phyloP scores from a whole-genome alignment of 139 green algal species.

The Chlorella sp. region DNA sequence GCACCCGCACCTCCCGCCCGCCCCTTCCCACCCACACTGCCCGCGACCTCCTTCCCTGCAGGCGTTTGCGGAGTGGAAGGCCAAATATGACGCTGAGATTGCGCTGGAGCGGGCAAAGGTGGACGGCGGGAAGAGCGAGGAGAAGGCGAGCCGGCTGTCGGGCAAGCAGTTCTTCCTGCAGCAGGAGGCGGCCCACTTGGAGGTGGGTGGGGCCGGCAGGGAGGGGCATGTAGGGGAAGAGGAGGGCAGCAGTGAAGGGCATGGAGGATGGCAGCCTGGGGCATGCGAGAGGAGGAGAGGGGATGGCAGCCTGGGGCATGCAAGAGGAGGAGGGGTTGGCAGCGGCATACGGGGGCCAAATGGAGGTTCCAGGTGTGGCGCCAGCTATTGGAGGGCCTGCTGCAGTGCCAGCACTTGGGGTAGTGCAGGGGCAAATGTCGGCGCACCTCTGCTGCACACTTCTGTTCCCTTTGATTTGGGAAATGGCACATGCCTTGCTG shows the following conservation, averaged over 20 bases:
- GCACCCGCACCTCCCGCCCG: no score
- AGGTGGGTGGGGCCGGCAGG: constrained; percentile 9
- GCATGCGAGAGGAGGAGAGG: no score
- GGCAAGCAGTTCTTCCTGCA: constrained; percentile 81
- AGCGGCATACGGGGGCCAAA: no score
- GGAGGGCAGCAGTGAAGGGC: background rate
- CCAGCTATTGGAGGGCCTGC: background rate
- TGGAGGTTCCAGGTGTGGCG: background rate
- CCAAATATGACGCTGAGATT: constrained; percentile 44
- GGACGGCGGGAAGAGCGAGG: background rate
- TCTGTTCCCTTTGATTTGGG: background rate
- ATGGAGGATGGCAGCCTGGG: no score
- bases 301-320: no score
- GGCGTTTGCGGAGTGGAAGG: constrained; percentile 80
- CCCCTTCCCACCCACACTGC: no score
- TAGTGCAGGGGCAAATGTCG: no score
- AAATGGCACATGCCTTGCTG: background rate
- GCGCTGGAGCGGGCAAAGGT: constrained; percentile 25
- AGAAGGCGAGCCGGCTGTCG: constrained; percentile 47
- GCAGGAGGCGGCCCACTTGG: constrained; percentile 46
- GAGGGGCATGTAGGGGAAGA: background rate
- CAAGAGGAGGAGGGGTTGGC: no score
- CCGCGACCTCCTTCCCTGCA: background rate
- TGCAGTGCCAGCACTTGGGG: no score
- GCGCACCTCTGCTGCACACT: background rate